Evolutionary conservation across 2,329 filamentous ascomycete species (phyloP), one percentile per base, ranked within the genome.

Genomic region (Fusarium decemcellulare): DNA sequence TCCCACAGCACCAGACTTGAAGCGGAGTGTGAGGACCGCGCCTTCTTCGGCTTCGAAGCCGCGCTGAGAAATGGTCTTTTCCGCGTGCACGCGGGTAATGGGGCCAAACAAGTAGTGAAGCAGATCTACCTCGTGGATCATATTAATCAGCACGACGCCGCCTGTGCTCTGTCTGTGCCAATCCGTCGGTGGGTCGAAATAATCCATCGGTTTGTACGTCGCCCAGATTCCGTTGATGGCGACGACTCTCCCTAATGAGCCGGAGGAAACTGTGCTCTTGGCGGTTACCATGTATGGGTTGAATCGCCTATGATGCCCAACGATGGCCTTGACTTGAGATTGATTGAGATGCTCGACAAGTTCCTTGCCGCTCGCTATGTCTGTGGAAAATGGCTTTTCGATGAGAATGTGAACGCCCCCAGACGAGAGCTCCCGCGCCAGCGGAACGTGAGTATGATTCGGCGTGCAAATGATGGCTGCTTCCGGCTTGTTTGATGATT

Each of bases 121-220:
- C 0, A 89, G 76, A 63, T 90, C 88, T 40, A 90, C 78, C 52
- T 90, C 88, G 70, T 90, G 88, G n/a, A 90, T 83, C 44, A 90
- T 77, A 70, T 90, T 90, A 63, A 89, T 89, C 4, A 85, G 77
- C 8, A 90, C 77, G 0, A 85, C 83, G 1, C 87, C 87, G 2
- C 83, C 84, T 3, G 79, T 76, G 3, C 67, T 59, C 5, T 76
- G 71, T 8, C 81, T 79, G 14, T 85, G 81, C 87, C 88, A 89
- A 40, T 82, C 81, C 0, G 78, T 77, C 0, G 82, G 82, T 0
- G 81, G 67, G 2, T 82, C 78, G 65, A 87, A 90, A 76, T 90
- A 90, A 0, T 77, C 60, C 0, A 71, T 48, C 0, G 87, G 85
- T 64, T 90, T 90, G 63, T 78, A 82, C 0, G 84, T 73, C 0